phyloP scores from a whole-genome alignment of 805 yeast genomes.

The Starmerella vaccinii region DNA sequence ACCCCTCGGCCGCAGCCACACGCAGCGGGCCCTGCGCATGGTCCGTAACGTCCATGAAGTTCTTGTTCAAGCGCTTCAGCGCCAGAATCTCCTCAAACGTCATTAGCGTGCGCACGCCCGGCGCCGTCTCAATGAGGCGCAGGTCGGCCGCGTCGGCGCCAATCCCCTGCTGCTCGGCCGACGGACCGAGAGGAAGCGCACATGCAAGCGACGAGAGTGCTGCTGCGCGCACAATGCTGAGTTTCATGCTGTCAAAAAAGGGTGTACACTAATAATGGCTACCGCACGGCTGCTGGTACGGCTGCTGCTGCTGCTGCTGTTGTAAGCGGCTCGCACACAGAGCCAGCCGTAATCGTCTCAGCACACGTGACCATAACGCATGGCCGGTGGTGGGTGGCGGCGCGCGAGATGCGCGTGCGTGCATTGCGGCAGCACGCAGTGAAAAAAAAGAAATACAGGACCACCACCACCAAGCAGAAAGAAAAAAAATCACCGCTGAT shows the following conservation, averaged over 20 bases:
- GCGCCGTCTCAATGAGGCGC: slow-evolving; percentile 20
- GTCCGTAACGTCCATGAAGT: neutral
- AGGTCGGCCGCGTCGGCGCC: neutral
- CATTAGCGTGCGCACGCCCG: slow-evolving; percentile 26
- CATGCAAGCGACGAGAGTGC: neutral
- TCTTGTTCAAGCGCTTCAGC: slow-evolving; percentile 39
- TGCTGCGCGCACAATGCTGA: neutral
- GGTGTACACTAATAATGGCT: no score
- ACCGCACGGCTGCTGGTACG: no score
- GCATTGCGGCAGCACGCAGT: no score
- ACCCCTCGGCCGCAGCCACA: slow-evolving; percentile 4
- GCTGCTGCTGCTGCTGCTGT: no score
- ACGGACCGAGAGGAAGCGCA: slow-evolving; percentile 8
- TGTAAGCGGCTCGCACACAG: no score
- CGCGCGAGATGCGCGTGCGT: no score
- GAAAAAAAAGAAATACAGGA: no score
- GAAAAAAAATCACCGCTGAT: no score
- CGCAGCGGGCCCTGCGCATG: neutral
- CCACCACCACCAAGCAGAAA: no score
- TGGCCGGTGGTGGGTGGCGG: no score
- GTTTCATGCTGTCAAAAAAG: neutral
- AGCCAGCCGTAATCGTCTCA: no score
- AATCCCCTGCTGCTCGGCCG: slow-evolving; percentile 8
- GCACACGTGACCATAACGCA: no score
- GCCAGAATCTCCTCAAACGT: slow-evolving; percentile 38